These are phyloP conservation scores for Periconia sp. DNA, from an alignment of 2,329 filamentous ascomycete genomes.

Conservation along the genomic window DNA sequence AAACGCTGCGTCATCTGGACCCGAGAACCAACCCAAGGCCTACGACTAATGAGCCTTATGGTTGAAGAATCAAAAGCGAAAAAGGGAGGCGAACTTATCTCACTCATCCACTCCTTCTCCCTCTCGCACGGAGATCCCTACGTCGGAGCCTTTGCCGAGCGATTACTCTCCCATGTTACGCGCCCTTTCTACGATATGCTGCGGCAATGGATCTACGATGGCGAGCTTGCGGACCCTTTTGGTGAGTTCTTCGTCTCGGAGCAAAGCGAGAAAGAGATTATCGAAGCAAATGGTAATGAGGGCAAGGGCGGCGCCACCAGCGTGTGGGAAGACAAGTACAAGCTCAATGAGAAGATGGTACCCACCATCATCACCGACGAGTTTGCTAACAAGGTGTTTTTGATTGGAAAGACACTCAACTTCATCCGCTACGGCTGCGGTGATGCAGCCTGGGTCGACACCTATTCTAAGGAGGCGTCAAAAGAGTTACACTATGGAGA, in stretches of 20 bases:
- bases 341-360: constrained; percentile 82
- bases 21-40: constrained; percentile 91
- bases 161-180: constrained; percentile 84
- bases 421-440: constrained; percentile 96
- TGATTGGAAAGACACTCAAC: constrained; percentile 97
- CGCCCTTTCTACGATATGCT: constrained; percentile 96
- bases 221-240: constrained; percentile 95
- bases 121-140: constrained; percentile 95
- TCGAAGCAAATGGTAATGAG: constrained; percentile 48
- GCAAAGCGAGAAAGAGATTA: constrained; percentile 64
- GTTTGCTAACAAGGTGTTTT: constrained; percentile 93
- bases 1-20: constrained; percentile 98
- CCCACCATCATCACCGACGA: constrained; percentile 92
- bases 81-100: constrained; percentile 90
- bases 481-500: constrained; percentile 93
- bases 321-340: constrained; percentile 98
- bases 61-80: constrained; percentile 85
- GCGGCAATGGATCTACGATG: constrained; percentile 96
- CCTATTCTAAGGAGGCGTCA: constrained; percentile 90
- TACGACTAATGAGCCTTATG: constrained; percentile 91
- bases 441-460: constrained; percentile 93
- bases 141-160: constrained; percentile 90
- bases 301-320: constrained; percentile 72
- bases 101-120: constrained; percentile 90
- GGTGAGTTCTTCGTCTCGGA: constrained; percentile 94